Base-by-base conservation (phyloP, 1,284 basidiomycete species). In the Athelia sp. region DNA sequence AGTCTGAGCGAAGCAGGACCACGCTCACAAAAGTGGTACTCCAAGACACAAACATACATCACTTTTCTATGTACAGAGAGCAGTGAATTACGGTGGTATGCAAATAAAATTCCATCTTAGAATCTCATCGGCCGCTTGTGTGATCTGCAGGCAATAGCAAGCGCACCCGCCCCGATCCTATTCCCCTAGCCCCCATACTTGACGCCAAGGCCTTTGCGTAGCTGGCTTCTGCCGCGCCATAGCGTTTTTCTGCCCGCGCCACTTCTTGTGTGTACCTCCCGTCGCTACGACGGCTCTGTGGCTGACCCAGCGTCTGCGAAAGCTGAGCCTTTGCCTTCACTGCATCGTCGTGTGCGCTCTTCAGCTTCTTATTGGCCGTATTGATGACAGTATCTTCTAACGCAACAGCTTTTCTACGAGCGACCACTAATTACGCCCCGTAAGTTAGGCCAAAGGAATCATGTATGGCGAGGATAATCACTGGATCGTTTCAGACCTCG, bases 1-100 rank as follows among this genome's bases (percentile, higher is more conserved):
- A 82, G 10, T 79, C 87, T 73, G n/a, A n/a, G n/a, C n/a, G n/a
- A n/a, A n/a, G n/a, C n/a, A n/a, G n/a, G n/a, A n/a, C n/a, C n/a
- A n/a, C n/a, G n/a, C 69, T 89, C 36, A 82, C 83, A 0, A 79
- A 72, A 50, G 76, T n/a, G n/a, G n/a, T n/a, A n/a, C n/a, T n/a
- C n/a, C n/a, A n/a, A n/a, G n/a, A n/a, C n/a, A n/a, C n/a, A n/a
- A n/a, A n/a, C n/a, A n/a, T n/a, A n/a, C n/a, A n/a, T n/a, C n/a
- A n/a, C n/a, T n/a, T n/a, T n/a, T n/a, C n/a, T n/a, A n/a, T n/a
- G n/a, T n/a, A n/a, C n/a, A n/a, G n/a, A n/a, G n/a, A n/a, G n/a
- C n/a, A n/a, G n/a, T n/a, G n/a, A n/a, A n/a, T n/a, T n/a, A n/a
- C n/a, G n/a, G n/a, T n/a, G n/a, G n/a, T n/a, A n/a, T n/a, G n/a